A percentile compares a stretch with the other conserved stretches of the same genome.
These are phyloP conservation scores for Alternaria sp. DNA, from an alignment of 2,329 filamentous ascomycete species.

Conservation along the genomic window DNA sequence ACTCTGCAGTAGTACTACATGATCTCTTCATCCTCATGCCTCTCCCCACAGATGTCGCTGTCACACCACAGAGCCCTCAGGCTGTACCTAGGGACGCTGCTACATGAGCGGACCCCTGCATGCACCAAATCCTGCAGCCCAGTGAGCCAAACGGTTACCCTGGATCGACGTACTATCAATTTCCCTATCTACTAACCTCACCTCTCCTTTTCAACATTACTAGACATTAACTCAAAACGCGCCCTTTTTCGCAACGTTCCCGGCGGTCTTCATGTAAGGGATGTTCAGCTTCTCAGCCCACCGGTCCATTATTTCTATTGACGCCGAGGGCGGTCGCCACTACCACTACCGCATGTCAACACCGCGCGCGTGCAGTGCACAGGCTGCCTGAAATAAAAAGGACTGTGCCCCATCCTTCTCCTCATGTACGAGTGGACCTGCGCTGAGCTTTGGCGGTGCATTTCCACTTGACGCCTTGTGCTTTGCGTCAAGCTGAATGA, in stretches of 20 bases:
- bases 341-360: background rate
- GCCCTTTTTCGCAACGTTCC: background rate
- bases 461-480: background rate
- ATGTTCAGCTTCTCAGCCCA: background rate
- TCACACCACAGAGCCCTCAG: background rate
- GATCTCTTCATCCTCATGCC: background rate
- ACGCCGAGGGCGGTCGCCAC: background rate
- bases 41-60: background rate
- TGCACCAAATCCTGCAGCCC: background rate
- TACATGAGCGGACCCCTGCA: background rate
- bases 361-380: background rate
- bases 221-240: background rate
- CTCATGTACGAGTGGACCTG: background rate
- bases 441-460: background rate
- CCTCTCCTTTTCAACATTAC: background rate
- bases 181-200: background rate
- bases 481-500: background rate
- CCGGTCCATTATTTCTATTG: background rate
- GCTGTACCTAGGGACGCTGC: slow-evolving; percentile 3
- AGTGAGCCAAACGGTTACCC: background rate
- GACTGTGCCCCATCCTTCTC: background rate
- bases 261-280: background rate
- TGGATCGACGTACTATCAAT: background rate
- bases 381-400: background rate
- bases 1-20: background rate